Percentiles rank a stretch among this genome's conserved stretches.
Evolutionary conservation across 805 yeast genomes (phyloP).

Genomic region (Candida methanosorbosa): DNA sequence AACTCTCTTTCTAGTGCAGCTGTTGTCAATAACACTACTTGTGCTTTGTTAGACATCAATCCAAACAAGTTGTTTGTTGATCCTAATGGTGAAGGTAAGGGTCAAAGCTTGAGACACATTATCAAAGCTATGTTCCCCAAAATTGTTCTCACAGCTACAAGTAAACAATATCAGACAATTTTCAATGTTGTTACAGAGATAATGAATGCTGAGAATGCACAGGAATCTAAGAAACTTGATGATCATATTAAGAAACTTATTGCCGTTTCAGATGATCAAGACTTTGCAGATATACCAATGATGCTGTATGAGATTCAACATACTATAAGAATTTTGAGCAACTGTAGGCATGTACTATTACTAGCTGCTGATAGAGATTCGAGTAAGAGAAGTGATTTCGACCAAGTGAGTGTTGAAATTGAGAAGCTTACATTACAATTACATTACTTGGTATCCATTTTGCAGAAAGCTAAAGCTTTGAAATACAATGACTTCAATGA

Average conservation of each 20-base stretch:
- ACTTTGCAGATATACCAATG: conserved; percentile 11
- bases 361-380: conserved; percentile 2
- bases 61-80: conserved; percentile 43
- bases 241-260: conserved; percentile 23
- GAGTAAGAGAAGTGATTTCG: conserved; percentile 1
- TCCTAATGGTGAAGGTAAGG: conserved; percentile 6
- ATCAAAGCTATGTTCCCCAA: conserved; percentile 29
- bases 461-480: conserved; percentile 18
- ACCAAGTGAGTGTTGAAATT: conserved; percentile 17
- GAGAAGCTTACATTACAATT: conserved; percentile 17
- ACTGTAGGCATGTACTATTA: conserved; percentile 11
- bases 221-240: conserved; percentile 32
- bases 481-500: conserved; percentile 26
- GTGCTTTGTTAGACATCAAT: conserved; percentile 37
- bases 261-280: conserved; percentile 18
- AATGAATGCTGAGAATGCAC: conserved; percentile 23
- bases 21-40: conserved; percentile 43
- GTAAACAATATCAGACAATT: conserved; percentile 47
- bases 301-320: conserved; percentile 13
- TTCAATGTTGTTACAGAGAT: conserved; percentile 42
- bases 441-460: conserved; percentile 16
- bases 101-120: conserved; percentile 11
- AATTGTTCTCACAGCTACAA: conserved; percentile 43
- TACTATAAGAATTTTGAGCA: conserved; percentile 12
- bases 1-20: conserved; percentile 32